Evolutionary conservation across 2,329 filamentous ascomycete genomes (phyloP).

Genomic region (Colletotrichum spinosum): DNA sequence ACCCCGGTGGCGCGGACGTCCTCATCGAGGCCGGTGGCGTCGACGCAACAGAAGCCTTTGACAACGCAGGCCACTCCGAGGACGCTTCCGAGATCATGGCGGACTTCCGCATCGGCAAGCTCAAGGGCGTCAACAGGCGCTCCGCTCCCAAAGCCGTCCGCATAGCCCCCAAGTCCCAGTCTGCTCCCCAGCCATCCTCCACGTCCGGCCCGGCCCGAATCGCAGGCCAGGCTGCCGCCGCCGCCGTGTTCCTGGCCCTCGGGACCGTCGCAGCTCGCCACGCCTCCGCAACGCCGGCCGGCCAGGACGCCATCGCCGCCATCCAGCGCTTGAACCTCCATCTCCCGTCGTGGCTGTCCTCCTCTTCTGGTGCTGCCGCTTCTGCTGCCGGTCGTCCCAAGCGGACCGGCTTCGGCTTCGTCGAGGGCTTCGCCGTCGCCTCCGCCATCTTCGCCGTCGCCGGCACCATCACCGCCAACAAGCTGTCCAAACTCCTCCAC

Average conservation of each 20-base stretch:
- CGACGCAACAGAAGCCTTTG: slow-evolving; percentile 83
- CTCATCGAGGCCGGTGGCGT: slow-evolving; percentile 82
- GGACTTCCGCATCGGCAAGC: slow-evolving; percentile 50
- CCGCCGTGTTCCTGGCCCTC: slow-evolving; percentile 39
- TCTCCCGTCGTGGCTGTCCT: slow-evolving; percentile 26
- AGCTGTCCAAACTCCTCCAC: slow-evolving; percentile 47
- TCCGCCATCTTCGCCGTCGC: slow-evolving; percentile 47
- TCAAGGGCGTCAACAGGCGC: slow-evolving; percentile 45
- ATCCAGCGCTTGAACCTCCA: slow-evolving; percentile 35
- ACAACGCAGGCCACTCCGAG: slow-evolving; percentile 86
- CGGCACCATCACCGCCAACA: slow-evolving; percentile 45
- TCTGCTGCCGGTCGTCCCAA: slow-evolving; percentile 24
- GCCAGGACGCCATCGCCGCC: slow-evolving; percentile 34
- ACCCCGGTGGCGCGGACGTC: slow-evolving; percentile 81
- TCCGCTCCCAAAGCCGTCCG: slow-evolving; percentile 41
- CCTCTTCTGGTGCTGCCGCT: slow-evolving; percentile 7
- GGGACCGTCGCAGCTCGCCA: slow-evolving; percentile 40
- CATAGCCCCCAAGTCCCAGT: slow-evolving; percentile 36
- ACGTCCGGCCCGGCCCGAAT: slow-evolving; percentile 27
- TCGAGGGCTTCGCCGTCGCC: slow-evolving; percentile 52
- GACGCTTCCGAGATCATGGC: slow-evolving; percentile 59
- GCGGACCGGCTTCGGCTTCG: slow-evolving; percentile 46
- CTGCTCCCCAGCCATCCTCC: slow-evolving; percentile 1
- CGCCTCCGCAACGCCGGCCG: slow-evolving; percentile 32
- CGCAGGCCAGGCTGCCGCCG: slow-evolving; percentile 36